phyloP scores from a whole-genome alignment of 1,139 yeast genomes.

The Kurtzmaniella quercitrusa region DNA sequence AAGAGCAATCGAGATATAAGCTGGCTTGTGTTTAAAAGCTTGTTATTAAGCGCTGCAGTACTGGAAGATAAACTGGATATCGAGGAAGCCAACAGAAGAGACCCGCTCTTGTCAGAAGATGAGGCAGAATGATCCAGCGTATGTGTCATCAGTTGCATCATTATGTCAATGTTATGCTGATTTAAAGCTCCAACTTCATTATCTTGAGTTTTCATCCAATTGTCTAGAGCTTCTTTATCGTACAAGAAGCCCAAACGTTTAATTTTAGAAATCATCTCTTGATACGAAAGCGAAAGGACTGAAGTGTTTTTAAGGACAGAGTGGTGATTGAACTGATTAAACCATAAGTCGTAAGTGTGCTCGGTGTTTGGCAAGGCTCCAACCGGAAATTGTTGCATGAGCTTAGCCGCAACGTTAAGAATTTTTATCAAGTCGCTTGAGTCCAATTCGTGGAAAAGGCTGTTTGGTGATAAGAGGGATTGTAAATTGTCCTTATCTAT shows the following conservation, averaged over 20 bases:
- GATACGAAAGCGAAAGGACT: slow-evolving; percentile 5
- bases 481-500: slow-evolving; percentile 41
- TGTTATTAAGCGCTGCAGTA: slow-evolving; percentile 28
- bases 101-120: slow-evolving; percentile 11
- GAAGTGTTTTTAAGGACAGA: slow-evolving; percentile 28
- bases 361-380: slow-evolving; percentile 17
- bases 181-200: slow-evolving; percentile 26
- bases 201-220: slow-evolving; percentile 26
- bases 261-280: background rate
- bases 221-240: slow-evolving; percentile 8
- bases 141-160: slow-evolving; percentile 10
- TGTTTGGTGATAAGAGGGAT: slow-evolving; percentile 32
- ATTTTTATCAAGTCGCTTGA: slow-evolving; percentile 35
- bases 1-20: slow-evolving; percentile 29
- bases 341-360: slow-evolving; percentile 33
- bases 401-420: slow-evolving; percentile 28
- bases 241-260: background rate
- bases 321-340: slow-evolving; percentile 23
- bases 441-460: slow-evolving; percentile 23
- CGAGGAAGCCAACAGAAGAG: slow-evolving; percentile 36
- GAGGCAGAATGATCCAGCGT: slow-evolving; percentile 16
- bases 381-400: slow-evolving; percentile 29
- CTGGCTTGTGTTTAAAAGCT: slow-evolving; percentile 28
- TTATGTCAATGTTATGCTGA: slow-evolving; percentile 18
- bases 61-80: slow-evolving; percentile 29